phyloP scores from a whole-genome alignment of 257 asterid species.

The Leonotis leonurus region DNA sequence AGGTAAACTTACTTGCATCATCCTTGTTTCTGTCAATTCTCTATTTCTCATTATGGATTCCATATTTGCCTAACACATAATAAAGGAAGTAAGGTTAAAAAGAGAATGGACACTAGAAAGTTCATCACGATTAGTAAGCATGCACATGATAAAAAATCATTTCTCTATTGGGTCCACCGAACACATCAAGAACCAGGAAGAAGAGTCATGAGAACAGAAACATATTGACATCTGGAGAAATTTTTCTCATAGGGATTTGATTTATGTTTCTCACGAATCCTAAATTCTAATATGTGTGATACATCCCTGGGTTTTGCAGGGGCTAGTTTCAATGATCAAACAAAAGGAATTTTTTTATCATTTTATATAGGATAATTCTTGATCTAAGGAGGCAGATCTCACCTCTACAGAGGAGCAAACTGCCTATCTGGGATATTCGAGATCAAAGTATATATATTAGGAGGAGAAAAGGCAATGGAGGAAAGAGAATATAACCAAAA shows the following conservation, averaged over 20 bases:
- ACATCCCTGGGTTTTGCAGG: too few relatives aligned
- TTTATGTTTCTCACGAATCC: neutral
- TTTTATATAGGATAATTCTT: too few relatives aligned
- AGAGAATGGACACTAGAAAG: neutral
- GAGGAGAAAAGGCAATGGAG: neutral
- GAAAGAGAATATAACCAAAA: neutral
- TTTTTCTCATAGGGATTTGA: neutral
- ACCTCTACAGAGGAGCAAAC: too few relatives aligned
- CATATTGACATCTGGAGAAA: conserved; percentile 7
- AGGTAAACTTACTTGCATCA: conserved; percentile 83
- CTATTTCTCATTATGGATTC: conserved; percentile 90
- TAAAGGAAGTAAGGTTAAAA: conserved; percentile 8
- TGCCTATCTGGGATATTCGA: too few relatives aligned
- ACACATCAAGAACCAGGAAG: conserved; percentile 2
- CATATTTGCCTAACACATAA: conserved; percentile 61
- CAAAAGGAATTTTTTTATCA: too few relatives aligned
- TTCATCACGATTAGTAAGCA: conserved; percentile 7
- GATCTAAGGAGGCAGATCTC: too few relatives aligned
- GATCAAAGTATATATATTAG: too few relatives aligned
- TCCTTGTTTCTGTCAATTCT: conserved; percentile 97
- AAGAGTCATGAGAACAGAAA: conserved; percentile 10
- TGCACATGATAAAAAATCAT: conserved; percentile 4
- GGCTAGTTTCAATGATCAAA: too few relatives aligned
- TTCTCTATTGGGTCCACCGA: conserved; percentile 1
- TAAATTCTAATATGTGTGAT: neutral